A percentile compares a stretch with the other conserved stretches of the same genome.
These are phyloP conservation scores for Russula foetens DNA, from an alignment of 768 basidiomycete species.

Conservation along the genomic window DNA sequence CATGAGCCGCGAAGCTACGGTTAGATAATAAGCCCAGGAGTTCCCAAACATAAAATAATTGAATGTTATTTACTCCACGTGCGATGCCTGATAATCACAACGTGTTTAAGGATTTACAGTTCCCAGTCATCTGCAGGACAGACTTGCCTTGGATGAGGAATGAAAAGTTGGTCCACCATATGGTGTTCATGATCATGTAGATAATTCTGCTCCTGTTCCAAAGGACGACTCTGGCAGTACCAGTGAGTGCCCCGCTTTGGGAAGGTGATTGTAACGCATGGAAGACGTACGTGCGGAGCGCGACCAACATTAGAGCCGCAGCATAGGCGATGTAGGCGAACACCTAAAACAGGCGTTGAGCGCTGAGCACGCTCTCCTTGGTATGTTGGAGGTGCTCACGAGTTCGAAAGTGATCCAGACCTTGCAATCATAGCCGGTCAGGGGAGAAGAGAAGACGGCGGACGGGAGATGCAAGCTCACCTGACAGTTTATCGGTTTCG, in stretches of 20 bases:
- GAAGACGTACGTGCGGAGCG: conserved; percentile 1
- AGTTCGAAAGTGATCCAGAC: neutral
- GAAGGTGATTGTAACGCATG: too few species aligned
- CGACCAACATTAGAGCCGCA: neutral
- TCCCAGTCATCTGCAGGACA: neutral
- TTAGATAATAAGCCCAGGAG: neutral
- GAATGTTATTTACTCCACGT: neutral
- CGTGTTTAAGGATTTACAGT: neutral
- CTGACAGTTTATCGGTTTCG: conserved; percentile 1
- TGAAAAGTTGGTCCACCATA: neutral
- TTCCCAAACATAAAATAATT: neutral
- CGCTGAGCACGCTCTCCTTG: neutral
- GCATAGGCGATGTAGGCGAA: neutral
- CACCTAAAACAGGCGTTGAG: neutral
- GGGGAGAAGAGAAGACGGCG: neutral
- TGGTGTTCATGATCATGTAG: neutral
- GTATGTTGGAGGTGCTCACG: neutral
- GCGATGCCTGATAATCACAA: neutral
- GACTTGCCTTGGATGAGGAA: neutral
- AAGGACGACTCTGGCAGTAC: neutral
- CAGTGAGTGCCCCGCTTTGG: neutral
- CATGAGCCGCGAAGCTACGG: neutral
- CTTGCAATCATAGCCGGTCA: neutral
- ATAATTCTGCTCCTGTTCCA: neutral
- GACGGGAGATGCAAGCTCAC: neutral